Percentiles rank a stretch among this genome's conserved stretches.
Evolutionary conservation across 2,329 filamentous ascomycete genomes (phyloP).

Genomic region (Xylariaceae sp.): DNA sequence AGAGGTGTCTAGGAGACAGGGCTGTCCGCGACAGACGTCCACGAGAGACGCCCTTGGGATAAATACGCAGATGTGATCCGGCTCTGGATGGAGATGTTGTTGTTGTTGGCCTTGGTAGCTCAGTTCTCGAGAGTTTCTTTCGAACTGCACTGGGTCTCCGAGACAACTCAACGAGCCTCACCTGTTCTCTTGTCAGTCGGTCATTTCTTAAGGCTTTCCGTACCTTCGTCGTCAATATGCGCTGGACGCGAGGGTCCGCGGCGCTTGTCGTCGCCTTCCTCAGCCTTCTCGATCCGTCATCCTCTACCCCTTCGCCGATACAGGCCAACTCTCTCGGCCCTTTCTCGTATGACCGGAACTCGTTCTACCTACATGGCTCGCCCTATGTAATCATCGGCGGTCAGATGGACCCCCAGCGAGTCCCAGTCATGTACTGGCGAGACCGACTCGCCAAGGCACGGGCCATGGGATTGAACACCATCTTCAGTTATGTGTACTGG

Average conservation of each 20-base stretch:
- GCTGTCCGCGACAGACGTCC: background rate
- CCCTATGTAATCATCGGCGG: slow-evolving; percentile 42
- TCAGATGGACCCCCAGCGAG: slow-evolving; percentile 47
- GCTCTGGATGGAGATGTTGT: background rate
- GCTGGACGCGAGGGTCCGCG: slow-evolving; percentile 1
- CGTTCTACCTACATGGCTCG: slow-evolving; percentile 38
- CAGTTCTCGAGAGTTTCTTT: background rate
- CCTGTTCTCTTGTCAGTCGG: background rate
- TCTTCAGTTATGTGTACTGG: slow-evolving; percentile 49
- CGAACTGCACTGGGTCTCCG: background rate
- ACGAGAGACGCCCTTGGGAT: background rate
- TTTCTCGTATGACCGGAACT: slow-evolving; percentile 37
- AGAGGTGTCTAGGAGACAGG: background rate
- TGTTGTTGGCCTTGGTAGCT: background rate
- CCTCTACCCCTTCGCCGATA: slow-evolving; percentile 6
- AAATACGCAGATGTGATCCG: background rate
- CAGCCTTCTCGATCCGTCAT: background rate
- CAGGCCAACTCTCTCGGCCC: slow-evolving; percentile 7
- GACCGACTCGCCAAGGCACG: slow-evolving; percentile 40
- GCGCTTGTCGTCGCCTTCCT: slow-evolving; percentile 2
- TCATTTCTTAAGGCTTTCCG: background rate
- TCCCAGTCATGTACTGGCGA: slow-evolving; percentile 43
- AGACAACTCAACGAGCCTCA: background rate
- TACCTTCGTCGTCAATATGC: slow-evolving; percentile 5
- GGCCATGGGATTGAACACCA: slow-evolving; percentile 46